Percentiles rank a stretch among this genome's conserved stretches.
These are phyloP conservation scores for Dioszegia aurantiaca DNA, from an alignment of 768 basidiomycete genomes.

Conservation along the genomic window DNA sequence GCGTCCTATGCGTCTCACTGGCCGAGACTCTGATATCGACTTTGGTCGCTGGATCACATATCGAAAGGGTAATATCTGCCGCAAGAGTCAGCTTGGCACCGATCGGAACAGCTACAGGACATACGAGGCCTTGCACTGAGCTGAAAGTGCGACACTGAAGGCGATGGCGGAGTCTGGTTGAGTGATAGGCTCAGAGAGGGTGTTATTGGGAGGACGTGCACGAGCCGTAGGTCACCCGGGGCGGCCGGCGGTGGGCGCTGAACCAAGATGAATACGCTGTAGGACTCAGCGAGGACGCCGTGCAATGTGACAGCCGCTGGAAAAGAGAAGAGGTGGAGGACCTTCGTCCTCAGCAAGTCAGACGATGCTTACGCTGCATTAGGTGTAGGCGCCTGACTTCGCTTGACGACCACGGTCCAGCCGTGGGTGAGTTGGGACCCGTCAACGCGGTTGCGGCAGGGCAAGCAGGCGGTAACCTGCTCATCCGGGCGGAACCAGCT, in stretches of 20 bases:
- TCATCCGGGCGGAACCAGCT: constrained; percentile 18
- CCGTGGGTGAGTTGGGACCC: constrained; percentile 19
- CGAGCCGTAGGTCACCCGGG: constrained; percentile 11
- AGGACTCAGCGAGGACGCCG: too few species aligned
- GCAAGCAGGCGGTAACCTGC: constrained; percentile 15
- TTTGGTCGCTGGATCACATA: constrained; percentile 14
- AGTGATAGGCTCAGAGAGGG: constrained; percentile 26
- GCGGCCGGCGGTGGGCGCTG: neutral
- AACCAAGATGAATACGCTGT: constrained; percentile 23
- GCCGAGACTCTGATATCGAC: constrained; percentile 32
- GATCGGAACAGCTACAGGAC: neutral
- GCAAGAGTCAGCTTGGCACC: neutral
- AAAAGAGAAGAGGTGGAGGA: too few species aligned
- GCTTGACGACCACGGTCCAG: constrained; percentile 19
- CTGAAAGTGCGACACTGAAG: constrained; percentile 41
- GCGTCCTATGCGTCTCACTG: constrained; percentile 24
- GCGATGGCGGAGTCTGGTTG: constrained; percentile 41
- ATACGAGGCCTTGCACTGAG: constrained; percentile 40
- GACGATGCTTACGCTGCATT: constrained; percentile 17
- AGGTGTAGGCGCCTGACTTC: neutral
- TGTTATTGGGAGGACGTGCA: constrained; percentile 27
- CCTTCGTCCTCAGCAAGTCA: too few species aligned
- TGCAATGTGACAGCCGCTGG: too few species aligned
- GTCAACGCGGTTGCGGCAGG: constrained; percentile 24
- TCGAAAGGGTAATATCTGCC: constrained; percentile 36